Base-by-base conservation (phyloP, 2,329 filamentous ascomycete genomes). In the Colletotrichum zoysiae region DNA sequence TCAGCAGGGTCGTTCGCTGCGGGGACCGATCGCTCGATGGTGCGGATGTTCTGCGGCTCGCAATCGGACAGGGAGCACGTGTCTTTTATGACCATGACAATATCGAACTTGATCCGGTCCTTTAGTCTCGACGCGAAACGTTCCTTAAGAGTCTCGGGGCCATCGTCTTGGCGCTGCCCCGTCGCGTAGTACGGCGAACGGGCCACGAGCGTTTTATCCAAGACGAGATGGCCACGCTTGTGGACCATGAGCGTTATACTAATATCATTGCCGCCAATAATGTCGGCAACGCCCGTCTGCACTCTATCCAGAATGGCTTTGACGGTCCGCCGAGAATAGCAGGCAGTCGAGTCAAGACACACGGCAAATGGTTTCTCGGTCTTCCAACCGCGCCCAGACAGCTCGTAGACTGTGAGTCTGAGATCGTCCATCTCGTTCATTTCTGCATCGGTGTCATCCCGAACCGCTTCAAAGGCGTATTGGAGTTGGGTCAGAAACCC, bases 221-320 rank as follows among this genome's bases (percentile, higher is more conserved):
- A 71, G 18, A 89, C 81, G 30, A 87, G 82, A 67, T 89, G 87
- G 0, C 87, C 87, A 55, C 86, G 83, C 76, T 88, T 88, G 74
- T 86, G 81, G 8, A 84, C 83, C 3, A 81, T 83, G 76, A 89
- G 79, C 30, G 82, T 85, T 62, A 87, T 80, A 6, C 84, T 81
- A 50, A 83, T 81, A 33, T 86, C 83, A 68, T 85, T 83, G 33
- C 84, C 83, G 60, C 83, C 82, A 33, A 89, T 80, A 7, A 86
- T 82, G 64, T 87, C 84, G 23, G 82, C 80, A 8, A 88, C 82
- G 5, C 86, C 85, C 1, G 85, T 84, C 74, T 88, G 85, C 26
- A 88, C 78, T 48, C 87, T 83, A 66, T 88, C 85, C 38, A 88
- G 77, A 6, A 87, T 81, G 11, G 86, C 85, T 70, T 86, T 82